Evolutionary conservation across 2,329 filamentous ascomycete genomes (phyloP).

Genomic region (Falciphora oryzae): DNA sequence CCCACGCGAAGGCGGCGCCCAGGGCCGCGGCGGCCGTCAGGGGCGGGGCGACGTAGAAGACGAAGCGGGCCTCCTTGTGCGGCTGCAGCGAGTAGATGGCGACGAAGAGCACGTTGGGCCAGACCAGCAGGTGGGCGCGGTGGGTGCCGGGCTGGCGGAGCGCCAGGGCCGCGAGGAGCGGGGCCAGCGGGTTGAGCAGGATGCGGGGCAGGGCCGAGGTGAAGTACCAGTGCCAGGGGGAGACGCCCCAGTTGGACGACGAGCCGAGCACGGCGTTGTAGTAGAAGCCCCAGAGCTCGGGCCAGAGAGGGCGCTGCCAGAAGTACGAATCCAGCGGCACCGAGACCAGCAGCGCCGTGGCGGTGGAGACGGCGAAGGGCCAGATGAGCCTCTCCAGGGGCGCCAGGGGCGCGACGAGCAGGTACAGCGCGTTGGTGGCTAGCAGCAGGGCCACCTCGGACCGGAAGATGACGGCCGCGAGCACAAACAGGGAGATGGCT

Average conservation of each 20-base stretch:
- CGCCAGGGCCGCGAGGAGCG: slow-evolving; percentile 48
- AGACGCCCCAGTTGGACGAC: slow-evolving; percentile 81
- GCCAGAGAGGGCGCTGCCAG: slow-evolving; percentile 86
- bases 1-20: slow-evolving; percentile 65
- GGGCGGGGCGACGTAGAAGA: slow-evolving; percentile 79
- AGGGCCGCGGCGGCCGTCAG: slow-evolving; percentile 73
- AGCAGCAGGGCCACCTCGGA: slow-evolving; percentile 84
- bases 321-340: slow-evolving; percentile 85
- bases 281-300: slow-evolving; percentile 81
- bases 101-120: slow-evolving; percentile 68
- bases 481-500: slow-evolving; percentile 68
- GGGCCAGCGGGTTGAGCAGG: slow-evolving; percentile 70
- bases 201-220: slow-evolving; percentile 74
- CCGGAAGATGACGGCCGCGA: slow-evolving; percentile 80
- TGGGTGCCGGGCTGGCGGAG: slow-evolving; percentile 41
- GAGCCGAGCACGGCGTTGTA: slow-evolving; percentile 85
- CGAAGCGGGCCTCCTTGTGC: slow-evolving; percentile 95
- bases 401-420: slow-evolving; percentile 52
- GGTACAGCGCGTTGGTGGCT: slow-evolving; percentile 56
- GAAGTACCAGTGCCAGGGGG: slow-evolving; percentile 84
- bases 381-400: slow-evolving; percentile 54
- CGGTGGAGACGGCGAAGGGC: slow-evolving; percentile 58
- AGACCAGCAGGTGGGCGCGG: slow-evolving; percentile 42
- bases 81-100: slow-evolving; percentile 80
- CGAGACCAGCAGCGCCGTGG: slow-evolving; percentile 63